These are phyloP conservation scores for Evansstolkia leycettana DNA, from an alignment of 495 filamentous ascomycete species.

Conservation along the genomic window DNA sequence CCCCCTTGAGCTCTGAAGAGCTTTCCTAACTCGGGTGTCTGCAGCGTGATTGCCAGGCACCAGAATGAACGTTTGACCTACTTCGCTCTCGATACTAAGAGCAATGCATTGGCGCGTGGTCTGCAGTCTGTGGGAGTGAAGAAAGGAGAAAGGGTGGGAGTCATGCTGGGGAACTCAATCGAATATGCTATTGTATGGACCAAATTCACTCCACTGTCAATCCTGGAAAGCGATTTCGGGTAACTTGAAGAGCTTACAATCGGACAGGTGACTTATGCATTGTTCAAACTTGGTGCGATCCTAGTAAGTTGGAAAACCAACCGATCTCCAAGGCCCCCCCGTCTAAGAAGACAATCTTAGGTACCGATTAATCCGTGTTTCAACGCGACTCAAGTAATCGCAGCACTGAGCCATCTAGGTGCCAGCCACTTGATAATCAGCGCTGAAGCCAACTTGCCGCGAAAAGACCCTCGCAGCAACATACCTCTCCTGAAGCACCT, in stretches of 20 bases:
- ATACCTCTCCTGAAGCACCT: constrained; percentile 53
- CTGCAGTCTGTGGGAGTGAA: constrained; percentile 60
- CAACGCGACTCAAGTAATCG: constrained; percentile 62
- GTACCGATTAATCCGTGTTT: constrained; percentile 90
- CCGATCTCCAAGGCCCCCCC: background rate
- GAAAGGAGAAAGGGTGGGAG: constrained; percentile 77
- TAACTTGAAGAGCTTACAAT: constrained; percentile 1
- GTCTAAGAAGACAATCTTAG: constrained; percentile 17
- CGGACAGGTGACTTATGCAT: constrained; percentile 57
- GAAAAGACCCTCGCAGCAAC: constrained; percentile 71
- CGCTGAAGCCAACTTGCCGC: constrained; percentile 72
- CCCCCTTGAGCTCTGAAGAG: too few relatives aligned
- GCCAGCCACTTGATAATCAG: constrained; percentile 71
- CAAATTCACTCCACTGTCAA: too few relatives aligned
- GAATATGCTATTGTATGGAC: constrained; percentile 60
- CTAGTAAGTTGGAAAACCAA: constrained; percentile 37
- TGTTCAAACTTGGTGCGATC: constrained; percentile 88
- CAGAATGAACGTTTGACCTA: constrained; percentile 59
- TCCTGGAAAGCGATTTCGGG: constrained; percentile 1
- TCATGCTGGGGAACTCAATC: constrained; percentile 73
- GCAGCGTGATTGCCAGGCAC: constrained; percentile 53
- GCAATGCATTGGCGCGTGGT: constrained; percentile 66
- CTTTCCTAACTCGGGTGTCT: background rate
- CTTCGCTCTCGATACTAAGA: constrained; percentile 56
- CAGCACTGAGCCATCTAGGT: constrained; percentile 66